A percentile compares a stretch with the other conserved stretches of the same genome.
Evolutionary conservation across 345 rosid genomes (phyloP).

Genomic region (Ailanthus altissimus): DNA sequence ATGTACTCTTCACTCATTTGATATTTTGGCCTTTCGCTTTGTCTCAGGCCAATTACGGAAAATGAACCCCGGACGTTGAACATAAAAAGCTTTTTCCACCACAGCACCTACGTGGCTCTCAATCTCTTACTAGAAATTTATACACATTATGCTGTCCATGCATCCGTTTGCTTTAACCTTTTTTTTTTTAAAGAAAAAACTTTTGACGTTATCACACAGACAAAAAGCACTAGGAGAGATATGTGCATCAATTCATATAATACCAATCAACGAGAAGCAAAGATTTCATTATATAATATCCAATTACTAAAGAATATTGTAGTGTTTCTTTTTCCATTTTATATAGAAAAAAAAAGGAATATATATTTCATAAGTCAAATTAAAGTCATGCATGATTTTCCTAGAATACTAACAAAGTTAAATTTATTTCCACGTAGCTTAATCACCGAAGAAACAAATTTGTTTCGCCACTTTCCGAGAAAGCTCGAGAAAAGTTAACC

Average conservation of each 20-base stretch:
- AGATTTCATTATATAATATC: no score
- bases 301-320: background rate
- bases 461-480: no score
- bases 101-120: background rate
- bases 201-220: background rate
- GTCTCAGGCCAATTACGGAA: conserved; percentile 4
- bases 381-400: background rate
- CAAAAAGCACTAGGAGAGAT: background rate
- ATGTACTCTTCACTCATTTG: no score
- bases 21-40: conserved; percentile 28
- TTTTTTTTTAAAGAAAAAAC: no score
- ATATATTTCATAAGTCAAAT: background rate
- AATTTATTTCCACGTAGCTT: no score
- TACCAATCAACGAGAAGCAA: no score
- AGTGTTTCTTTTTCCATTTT: background rate
- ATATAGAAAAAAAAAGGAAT: background rate
- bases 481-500: no score
- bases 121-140: background rate
- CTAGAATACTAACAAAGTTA: background rate
- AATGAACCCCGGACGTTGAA: background rate
- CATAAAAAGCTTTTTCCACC: background rate
- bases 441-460: no score
- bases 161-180: no score
- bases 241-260: no score
- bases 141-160: background rate